A percentile compares a stretch with the other conserved stretches of the same genome.
These are phyloP conservation scores for Hypoxylon trugodes DNA, from an alignment of 495 filamentous ascomycete genomes.

Conservation along the genomic window DNA sequence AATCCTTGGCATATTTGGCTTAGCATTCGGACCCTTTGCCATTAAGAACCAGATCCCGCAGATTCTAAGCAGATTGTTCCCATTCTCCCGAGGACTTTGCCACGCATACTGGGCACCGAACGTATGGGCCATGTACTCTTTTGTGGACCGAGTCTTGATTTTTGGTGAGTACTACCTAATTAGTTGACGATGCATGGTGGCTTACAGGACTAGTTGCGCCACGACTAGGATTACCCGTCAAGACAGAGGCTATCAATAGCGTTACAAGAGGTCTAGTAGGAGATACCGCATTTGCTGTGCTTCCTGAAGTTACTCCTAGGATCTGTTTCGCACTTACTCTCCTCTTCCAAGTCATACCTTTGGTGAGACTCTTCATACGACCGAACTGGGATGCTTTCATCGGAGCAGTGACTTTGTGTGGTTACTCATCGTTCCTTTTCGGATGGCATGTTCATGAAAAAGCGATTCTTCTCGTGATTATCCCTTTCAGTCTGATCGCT, in stretches of 20 bases:
- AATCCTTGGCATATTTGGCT: constrained; percentile 74
- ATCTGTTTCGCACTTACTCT: constrained; percentile 85
- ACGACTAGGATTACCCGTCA: constrained; percentile 74
- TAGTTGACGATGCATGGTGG: constrained; percentile 1
- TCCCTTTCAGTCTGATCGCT: constrained; percentile 94
- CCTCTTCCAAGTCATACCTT: constrained; percentile 78
- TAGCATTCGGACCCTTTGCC: constrained; percentile 91
- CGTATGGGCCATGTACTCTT: constrained; percentile 96
- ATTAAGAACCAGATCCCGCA: constrained; percentile 89
- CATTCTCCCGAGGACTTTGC: constrained; percentile 90
- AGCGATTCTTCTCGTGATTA: constrained; percentile 90
- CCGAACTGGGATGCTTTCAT: constrained; percentile 90
- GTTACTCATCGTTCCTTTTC: constrained; percentile 95
- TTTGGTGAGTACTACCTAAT: constrained; percentile 61
- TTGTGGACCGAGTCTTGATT: constrained; percentile 83
- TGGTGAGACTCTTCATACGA: constrained; percentile 81
- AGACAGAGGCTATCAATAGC: constrained; percentile 78
- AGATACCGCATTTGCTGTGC: constrained; percentile 93
- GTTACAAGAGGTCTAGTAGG: constrained; percentile 93
- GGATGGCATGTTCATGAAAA: constrained; percentile 99
- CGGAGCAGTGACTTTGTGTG: constrained; percentile 90
- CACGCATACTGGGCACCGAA: constrained; percentile 99
- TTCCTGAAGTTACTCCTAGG: constrained; percentile 83
- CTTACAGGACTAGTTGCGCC: constrained; percentile 72
- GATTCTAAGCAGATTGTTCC: constrained; percentile 84